Evolutionary conservation across 2,329 filamentous ascomycete genomes (phyloP).

Genomic region (Aspergillus uvarum): DNA sequence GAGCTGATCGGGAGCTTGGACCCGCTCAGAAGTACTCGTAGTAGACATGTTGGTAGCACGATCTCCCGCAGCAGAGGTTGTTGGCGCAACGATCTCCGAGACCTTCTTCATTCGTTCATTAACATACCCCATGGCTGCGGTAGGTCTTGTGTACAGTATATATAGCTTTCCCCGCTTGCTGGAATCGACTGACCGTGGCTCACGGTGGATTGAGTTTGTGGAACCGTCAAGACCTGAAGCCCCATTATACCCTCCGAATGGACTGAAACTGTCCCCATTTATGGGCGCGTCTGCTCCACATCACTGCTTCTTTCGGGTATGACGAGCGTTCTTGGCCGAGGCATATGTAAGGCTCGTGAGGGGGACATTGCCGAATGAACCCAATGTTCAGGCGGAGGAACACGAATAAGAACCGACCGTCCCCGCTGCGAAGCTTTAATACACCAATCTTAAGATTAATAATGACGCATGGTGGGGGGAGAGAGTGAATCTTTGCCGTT

Average conservation of each 20-base stretch:
- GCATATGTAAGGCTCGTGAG: neutral
- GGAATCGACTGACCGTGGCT: neutral
- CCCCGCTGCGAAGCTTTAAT: neutral
- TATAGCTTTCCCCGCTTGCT: neutral
- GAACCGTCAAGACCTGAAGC: no score
- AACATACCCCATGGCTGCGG: slow-evolving; percentile 5
- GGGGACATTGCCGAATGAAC: neutral
- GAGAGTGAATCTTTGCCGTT: neutral
- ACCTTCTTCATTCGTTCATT: slow-evolving; percentile 4
- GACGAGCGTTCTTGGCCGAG: neutral
- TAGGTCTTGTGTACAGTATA: neutral
- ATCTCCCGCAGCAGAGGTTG: neutral
- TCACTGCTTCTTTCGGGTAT: neutral
- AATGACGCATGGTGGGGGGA: neutral
- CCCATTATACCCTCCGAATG: neutral
- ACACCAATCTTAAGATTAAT: neutral
- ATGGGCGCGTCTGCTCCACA: neutral
- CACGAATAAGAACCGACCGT: neutral
- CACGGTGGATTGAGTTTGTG: neutral
- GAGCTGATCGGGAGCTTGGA: slow-evolving; percentile 35
- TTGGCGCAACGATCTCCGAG: neutral
- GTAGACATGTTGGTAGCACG: neutral
- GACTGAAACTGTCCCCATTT: neutral
- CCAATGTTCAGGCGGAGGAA: neutral
- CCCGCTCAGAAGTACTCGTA: slow-evolving; percentile 9